Evolutionary conservation across 805 yeast species (phyloP), one percentile per base, ranked within the genome.

Genomic region (Candida peoriensis): DNA sequence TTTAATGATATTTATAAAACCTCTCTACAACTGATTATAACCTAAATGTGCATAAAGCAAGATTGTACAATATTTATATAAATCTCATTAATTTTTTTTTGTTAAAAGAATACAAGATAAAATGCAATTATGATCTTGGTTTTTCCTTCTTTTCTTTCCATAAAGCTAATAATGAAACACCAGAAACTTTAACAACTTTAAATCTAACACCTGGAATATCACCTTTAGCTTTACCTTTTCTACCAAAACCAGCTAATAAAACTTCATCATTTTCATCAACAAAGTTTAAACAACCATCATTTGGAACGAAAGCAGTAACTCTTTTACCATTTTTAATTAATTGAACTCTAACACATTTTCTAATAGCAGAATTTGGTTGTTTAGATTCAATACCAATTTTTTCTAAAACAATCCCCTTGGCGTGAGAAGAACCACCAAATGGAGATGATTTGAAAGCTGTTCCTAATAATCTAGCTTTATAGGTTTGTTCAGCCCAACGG

Each of bases 141-240:
- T 93, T 93, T 81, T 94, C 99, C 87, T 93, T 93, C 97, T 93
- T 93, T 81, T 94, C 98, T 81, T 90, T 93, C 97, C 96, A 93
- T 74, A 93, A 82, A 70, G 99, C 98, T 70, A 89, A 81, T 73
- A 93, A 81, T 61, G 98, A 93, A 64, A 94, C 98, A 85, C 98
- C 98, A 61, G 98, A 86, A 61, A 93, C 99, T 81, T 93, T 93
- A 70, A 93, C 99, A 70, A 93, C 99, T 86, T 93, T 93, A 88
- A 93, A 93, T 85, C 99, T 93, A 69, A 93, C 99, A 87, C 99
- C 99, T 73, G 98, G 98, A 68, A 93, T 90, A 89, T 93, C 99
- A 81, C 99, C 98, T 95, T 93, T 93, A 72, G 98, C 98, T 82
- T 93, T 93, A 80, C 98, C 98, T 82, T 96, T 93, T 79, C 97